Conservation (phyloP, 495 filamentous ascomycete genomes). For the Baudoinia panamericana region DNA sequence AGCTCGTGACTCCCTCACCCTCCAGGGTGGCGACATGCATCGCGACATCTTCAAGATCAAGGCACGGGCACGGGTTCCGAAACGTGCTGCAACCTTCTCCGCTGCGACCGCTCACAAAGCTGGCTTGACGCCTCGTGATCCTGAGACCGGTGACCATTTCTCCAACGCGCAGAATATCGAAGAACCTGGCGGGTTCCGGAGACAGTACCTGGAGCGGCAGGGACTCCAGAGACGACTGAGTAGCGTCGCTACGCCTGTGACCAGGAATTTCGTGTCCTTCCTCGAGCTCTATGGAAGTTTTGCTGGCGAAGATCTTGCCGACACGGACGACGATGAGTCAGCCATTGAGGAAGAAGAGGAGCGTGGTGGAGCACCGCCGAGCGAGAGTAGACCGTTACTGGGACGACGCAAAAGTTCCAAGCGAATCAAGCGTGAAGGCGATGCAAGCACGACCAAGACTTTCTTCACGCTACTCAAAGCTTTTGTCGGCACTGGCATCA, state of each 20-base stretch:
- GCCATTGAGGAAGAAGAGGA: constrained; percentile 32
- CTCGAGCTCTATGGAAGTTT: constrained; percentile 58
- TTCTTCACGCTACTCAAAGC: constrained; percentile 58
- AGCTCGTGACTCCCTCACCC: constrained; percentile 43
- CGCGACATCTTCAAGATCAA: constrained; percentile 46
- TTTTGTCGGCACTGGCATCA: constrained; percentile 53
- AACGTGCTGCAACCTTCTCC: constrained; percentile 48
- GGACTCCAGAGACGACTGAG: constrained; percentile 24
- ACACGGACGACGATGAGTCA: constrained; percentile 41
- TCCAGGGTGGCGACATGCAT: constrained; percentile 58
- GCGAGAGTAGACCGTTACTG: constrained; percentile 39
- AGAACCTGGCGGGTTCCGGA: constrained; percentile 49
- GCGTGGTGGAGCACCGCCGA: constrained; percentile 22
- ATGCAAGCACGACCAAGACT: constrained; percentile 46
- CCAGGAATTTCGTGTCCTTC: constrained; percentile 54
- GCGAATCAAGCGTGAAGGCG: constrained; percentile 34
- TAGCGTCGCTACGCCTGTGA: constrained; percentile 38
- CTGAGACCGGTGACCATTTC: constrained; percentile 38
- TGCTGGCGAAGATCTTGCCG: constrained; percentile 56
- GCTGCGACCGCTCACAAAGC: constrained; percentile 22
- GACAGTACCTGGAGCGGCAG: constrained; percentile 43
- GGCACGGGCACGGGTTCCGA: constrained; percentile 32
- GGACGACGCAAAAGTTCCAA: constrained; percentile 34
- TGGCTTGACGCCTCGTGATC: neutral
- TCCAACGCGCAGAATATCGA: too few species aligned